Percentiles rank a stretch among this genome's conserved stretches.
phyloP scores from a whole-genome alignment of 2,329 filamentous ascomycete species.

The Fusarium ramigenum region DNA sequence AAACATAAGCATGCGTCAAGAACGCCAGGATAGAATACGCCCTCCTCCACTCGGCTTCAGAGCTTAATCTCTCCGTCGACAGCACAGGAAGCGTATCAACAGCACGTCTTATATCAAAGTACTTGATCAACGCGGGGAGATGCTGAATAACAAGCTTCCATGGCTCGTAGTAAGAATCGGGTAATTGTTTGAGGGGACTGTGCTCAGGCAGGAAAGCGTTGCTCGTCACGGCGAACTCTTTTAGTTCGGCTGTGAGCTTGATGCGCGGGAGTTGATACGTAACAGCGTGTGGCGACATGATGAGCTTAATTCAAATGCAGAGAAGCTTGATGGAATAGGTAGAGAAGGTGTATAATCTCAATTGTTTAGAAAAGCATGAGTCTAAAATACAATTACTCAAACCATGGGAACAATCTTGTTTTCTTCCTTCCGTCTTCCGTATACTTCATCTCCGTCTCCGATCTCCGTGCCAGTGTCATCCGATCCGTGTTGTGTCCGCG shows the following conservation, averaged over 20 bases:
- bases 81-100: slow-evolving; percentile 76
- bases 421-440: slow-evolving; percentile 18
- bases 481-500: slow-evolving; percentile 10
- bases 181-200: slow-evolving; percentile 71
- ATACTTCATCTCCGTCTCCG: slow-evolving; percentile 4
- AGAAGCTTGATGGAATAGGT: neutral
- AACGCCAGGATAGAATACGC: slow-evolving; percentile 84
- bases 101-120: slow-evolving; percentile 65
- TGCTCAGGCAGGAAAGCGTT: slow-evolving; percentile 82
- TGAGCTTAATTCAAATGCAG: neutral
- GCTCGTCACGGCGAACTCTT: slow-evolving; percentile 52
- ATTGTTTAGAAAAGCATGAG: neutral
- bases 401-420: too few species aligned
- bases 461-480: neutral
- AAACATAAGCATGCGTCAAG: slow-evolving; percentile 86
- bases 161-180: slow-evolving; percentile 77
- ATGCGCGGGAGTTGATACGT: slow-evolving; percentile 22
- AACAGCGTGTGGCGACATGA: slow-evolving; percentile 57
- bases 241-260: slow-evolving; percentile 43
- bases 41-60: slow-evolving; percentile 79
- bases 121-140: slow-evolving; percentile 73
- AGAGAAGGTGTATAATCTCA: too few species aligned
- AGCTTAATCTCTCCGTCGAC: slow-evolving; percentile 69
- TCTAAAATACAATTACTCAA: slow-evolving; percentile 34
- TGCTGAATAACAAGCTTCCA: slow-evolving; percentile 80